Base-by-base conservation (phyloP, 805 yeast genomes). In the Yarrowia sp. region DNA sequence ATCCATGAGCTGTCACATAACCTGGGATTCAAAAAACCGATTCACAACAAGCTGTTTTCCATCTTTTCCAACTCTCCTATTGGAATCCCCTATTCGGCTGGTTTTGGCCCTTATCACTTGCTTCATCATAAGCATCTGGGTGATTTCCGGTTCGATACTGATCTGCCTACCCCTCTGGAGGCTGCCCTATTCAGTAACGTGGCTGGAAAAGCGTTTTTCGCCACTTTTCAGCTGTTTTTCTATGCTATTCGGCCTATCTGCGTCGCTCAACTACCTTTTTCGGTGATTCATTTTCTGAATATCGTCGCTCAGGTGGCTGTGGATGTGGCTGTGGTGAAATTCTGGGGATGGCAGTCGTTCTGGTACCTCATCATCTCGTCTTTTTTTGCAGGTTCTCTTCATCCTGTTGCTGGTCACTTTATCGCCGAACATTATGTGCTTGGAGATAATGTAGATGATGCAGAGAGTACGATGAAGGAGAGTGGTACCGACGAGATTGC, bases 331-430 rank as follows among this genome's bases (percentile, higher is more conserved):
- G 77, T 92, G 67, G 84, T 90, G 22, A 77, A 74, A 33, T 72
- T 68, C 67, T 86, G 90, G 84, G 93, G 96, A 0, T 73, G 79
- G 78, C 83, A 85, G 66, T 76, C 95, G 0, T 74, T 89, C 45
- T 72, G 77, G 44, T 92, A 92, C 74, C 83, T 92, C 68, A 73
- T 92, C 31, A 77, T 88, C 74, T 86, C 92, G 43, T 87, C 96
- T 0, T 90, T 92, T 73, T 78, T 92, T 62, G 96, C 97, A 0
- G 98, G 98, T 1, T 89, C 96, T 0, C 79, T 90, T 73, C 98
- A 92, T 73, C 98, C 98, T 32, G 86, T 91, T 67, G 96, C 97
- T 0, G 98, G 97, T 18, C 98, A 92, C 77, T 92, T 92, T 76
- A 90, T 92, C 68, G 93, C 96, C n/a, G 98, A 92, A 74, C 98